These are phyloP conservation scores for Termitomyces heimii DNA, from an alignment of 768 basidiomycete genomes.

Conservation along the genomic window DNA sequence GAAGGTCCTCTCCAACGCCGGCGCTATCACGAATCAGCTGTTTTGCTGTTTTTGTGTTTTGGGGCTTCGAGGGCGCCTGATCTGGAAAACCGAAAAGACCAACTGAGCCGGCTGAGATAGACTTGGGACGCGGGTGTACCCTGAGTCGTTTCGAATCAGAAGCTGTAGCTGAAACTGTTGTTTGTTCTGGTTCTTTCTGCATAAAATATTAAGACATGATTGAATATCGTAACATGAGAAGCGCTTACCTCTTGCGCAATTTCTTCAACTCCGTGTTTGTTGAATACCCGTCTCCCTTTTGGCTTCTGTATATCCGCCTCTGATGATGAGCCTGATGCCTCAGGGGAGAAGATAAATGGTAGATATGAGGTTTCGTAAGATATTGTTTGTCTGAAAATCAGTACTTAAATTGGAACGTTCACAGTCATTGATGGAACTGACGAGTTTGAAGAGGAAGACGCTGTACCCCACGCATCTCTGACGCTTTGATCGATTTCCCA, in stretches of 20 bases:
- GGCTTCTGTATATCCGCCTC: constrained; percentile 16
- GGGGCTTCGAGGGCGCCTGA: constrained; percentile 19
- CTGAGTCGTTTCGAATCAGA: constrained; percentile 7
- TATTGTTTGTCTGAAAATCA: constrained; percentile 21
- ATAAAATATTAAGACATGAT: constrained; percentile 15
- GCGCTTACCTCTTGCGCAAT: constrained; percentile 21
- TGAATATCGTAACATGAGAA: background rate
- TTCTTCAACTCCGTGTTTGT: constrained; percentile 42
- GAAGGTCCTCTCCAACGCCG: constrained; percentile 46
- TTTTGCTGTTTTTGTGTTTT: constrained; percentile 34
- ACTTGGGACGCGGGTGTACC: constrained; percentile 16
- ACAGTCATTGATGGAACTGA: constrained; percentile 12
- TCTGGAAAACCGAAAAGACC: constrained; percentile 17
- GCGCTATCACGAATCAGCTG: constrained; percentile 39
- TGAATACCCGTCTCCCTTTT: constrained; percentile 51
- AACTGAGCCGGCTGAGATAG: constrained; percentile 19
- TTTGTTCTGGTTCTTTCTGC: constrained; percentile 13
- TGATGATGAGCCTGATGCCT: constrained; percentile 16
- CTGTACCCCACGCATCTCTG: constrained; percentile 45
- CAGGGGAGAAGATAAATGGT: constrained; percentile 54
- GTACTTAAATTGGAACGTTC: background rate
- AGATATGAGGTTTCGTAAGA: constrained; percentile 59
- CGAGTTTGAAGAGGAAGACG: constrained; percentile 13
- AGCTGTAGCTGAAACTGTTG: constrained; percentile 1
- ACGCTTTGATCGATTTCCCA: constrained; percentile 56